Base-by-base conservation (phyloP, 148 eudicot genomes). In the Rhododendron henanense region DNA sequence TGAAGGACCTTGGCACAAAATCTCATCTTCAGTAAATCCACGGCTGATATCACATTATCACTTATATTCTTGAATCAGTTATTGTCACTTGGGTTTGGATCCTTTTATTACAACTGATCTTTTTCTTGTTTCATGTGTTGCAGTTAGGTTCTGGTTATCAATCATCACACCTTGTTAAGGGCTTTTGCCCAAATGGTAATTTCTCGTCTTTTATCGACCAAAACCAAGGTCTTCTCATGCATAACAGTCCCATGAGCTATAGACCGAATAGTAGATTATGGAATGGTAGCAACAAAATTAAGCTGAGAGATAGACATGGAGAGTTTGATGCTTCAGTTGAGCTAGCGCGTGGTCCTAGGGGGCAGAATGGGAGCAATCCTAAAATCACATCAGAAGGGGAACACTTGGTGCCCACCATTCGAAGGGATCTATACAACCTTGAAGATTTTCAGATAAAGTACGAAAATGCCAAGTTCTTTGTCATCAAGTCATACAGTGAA, bases 401-500 rank as follows among this genome's bases (percentile, higher is more conserved):
- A 19, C 83, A 45, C 76, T 14, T 57, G 35, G 91, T 65, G 83
- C 65, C 83, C 81, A 79, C 85, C 23, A 19, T 88, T 61, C 83
- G 53, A 81, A 88, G 65, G 88, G 93, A 92, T 61, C 85, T 87
- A 75, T 96, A 91, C 85, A 96, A 96, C 83, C 65, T 85, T 55
- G 88, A 88, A 81, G 94, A 91, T 2, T 95, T 96, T 55, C 87
- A 83, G 84, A 92, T 87, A 10, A 88, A 93, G 75, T 96, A 94
- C 85, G 94, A 92, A 35, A 87, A 88, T 85, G 98, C 98, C 16
- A 97, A 94, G 86, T 97, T 95, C 74, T 95, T 85, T 65, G 92
- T 97, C 84, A 94, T 97, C 50, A 97, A 97, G 89, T 97, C 99
- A 6, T 97, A 92, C 78, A 95, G 99, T 89, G 99, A 97, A 91